Percentiles rank a stretch among this genome's conserved stretches.
Conservation (phyloP, 495 filamentous ascomycete genomes). For the Daldinia bambusicola region DNA sequence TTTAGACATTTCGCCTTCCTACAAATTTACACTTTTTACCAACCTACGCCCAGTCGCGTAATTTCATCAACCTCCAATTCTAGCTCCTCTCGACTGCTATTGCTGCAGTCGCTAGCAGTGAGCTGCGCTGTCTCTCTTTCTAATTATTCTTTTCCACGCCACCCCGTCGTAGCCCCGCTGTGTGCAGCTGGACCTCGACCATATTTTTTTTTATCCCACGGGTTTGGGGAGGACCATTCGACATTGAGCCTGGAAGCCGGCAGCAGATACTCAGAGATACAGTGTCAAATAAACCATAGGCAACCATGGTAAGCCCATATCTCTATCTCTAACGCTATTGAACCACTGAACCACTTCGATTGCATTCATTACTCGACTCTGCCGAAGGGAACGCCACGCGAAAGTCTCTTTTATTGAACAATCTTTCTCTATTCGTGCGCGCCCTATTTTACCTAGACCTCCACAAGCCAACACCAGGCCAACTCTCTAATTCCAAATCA, state of each 20-base stretch:
- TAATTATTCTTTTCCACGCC: slow-evolving; percentile 18
- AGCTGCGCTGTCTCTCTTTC: slow-evolving; percentile 20
- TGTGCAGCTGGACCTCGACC: slow-evolving; percentile 24
- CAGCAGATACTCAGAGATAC: slow-evolving; percentile 13
- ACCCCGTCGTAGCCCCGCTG: slow-evolving; percentile 33
- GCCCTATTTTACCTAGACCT: slow-evolving; percentile 12
- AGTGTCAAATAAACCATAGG: background rate
- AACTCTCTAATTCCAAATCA: slow-evolving; percentile 16
- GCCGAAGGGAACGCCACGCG: slow-evolving; percentile 35
- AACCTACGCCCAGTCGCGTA: slow-evolving; percentile 33
- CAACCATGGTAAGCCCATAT: slow-evolving; percentile 35
- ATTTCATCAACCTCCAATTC: slow-evolving; percentile 1
- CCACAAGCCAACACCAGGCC: background rate
- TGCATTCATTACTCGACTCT: background rate
- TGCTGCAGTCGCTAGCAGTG: slow-evolving; percentile 12
- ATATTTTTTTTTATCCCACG: slow-evolving; percentile 22
- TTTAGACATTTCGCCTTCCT: slow-evolving; percentile 15
- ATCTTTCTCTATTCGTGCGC: slow-evolving; percentile 27
- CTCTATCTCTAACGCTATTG: background rate
- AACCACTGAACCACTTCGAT: background rate
- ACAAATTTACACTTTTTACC: slow-evolving; percentile 1
- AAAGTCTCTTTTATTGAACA: slow-evolving; percentile 37
- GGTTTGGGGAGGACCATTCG: slow-evolving; percentile 31
- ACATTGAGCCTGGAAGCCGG: slow-evolving; percentile 27
- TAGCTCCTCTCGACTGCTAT: slow-evolving; percentile 22